Base-by-base conservation (phyloP, 2,329 filamentous ascomycete species). In the Fusarium hainanense region DNA sequence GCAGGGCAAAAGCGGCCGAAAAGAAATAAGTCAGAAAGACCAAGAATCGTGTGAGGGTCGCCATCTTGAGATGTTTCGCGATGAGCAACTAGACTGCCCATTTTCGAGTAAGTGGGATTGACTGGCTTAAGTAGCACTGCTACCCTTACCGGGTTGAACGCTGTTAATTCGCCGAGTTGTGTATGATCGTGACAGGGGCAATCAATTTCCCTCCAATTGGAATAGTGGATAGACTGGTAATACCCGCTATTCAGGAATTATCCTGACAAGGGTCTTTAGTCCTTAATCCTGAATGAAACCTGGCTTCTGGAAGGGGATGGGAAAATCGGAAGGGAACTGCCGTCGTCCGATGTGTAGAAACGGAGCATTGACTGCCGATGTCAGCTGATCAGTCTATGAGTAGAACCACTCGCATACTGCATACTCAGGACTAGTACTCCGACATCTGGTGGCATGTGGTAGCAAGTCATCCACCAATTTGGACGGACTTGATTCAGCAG, bases 1-100 rank as follows among this genome's bases (percentile, higher is more conserved):
- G 85, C 6, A 93, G 82, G 27, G 86, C 82, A 4, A 77, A 65
- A 9, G 76, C 76, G 54, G 68, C 44, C 3, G 69, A 70, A 28
- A 57, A 55, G 32, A 57, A 58, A 14, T 64, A 71, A 0, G 71
- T 71, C 4, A 74, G 30, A 4, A 75, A 54, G 0, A 58, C 40
- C 16, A 71, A n/a, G 12, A 62, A 58, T 3, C 60, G 67, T 10
- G 49, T 18, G 37, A 63, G 16, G 2, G 58, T 14, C n/a, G 44
- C 50, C 72, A 74, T 74, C 42, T 58, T 71, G 49, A 42, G 12
- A 21, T 3, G 11, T 14, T 41, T 28, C 23, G 23, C 9, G 23
- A 51, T 63, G 28, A 23, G 16, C 18, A 11, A 28, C 14, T 14
- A 7, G 25, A 10, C 18, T 21, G 14, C 10, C 25, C 4, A 1